Evolutionary conservation across 73 alveolate species (phyloP).

Genomic region (Paramecium bursaria): DNA sequence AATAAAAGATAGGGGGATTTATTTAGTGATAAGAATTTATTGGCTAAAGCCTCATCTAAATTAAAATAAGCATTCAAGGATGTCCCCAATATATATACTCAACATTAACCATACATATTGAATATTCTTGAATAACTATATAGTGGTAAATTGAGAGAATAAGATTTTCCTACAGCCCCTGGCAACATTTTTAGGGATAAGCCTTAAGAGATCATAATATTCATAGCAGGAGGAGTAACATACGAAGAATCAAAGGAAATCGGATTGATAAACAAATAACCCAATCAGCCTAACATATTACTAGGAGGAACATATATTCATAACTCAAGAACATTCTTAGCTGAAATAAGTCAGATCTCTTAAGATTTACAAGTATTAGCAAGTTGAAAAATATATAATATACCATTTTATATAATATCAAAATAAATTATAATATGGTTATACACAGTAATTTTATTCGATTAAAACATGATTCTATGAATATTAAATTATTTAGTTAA

Average conservation of each 20-base stretch:
- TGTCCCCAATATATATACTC: conserved; percentile 88
- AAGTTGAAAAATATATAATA: no score
- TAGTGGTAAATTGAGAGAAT: conserved; percentile 77
- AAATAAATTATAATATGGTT: conserved; percentile 53
- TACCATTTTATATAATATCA: no score
- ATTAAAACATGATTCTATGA: conserved; percentile 2
- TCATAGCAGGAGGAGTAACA: conserved; percentile 94
- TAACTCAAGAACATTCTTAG: conserved; percentile 80
- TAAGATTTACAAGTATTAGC: conserved; percentile 15
- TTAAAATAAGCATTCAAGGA: conserved; percentile 76
- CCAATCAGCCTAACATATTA: conserved; percentile 66
- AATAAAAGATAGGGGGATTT: conserved; percentile 81
- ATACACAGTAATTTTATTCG: neutral
- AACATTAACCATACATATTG: conserved; percentile 85
- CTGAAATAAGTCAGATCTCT: conserved; percentile 74
- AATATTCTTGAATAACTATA: conserved; percentile 75
- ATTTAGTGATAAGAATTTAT: conserved; percentile 82
- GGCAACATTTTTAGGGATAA: conserved; percentile 73
- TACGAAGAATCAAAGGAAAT: conserved; percentile 90
- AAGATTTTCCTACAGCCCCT: conserved; percentile 79
- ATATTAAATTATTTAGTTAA: conserved; percentile 25
- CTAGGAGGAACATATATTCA: conserved; percentile 91
- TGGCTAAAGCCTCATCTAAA: conserved; percentile 75
- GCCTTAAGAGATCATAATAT: conserved; percentile 80
- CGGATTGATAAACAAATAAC: conserved; percentile 68